Evolutionary conservation across 2,329 filamentous ascomycete species (phyloP), one percentile per base, ranked within the genome.

Genomic region (Fusarium clavum): DNA sequence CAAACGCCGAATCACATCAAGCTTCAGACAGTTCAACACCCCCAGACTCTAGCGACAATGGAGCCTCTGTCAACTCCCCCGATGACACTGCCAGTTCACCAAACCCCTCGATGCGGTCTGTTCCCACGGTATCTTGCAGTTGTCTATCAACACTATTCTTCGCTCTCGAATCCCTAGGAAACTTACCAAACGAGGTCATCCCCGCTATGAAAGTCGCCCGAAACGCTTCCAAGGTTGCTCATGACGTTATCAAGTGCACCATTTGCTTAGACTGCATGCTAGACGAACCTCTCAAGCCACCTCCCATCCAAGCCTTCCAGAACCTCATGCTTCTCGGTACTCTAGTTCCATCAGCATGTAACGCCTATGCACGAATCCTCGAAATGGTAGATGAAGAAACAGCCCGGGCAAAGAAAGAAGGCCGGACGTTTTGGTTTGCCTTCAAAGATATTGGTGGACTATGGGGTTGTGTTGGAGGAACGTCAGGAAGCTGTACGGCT

Each of bases 241-340:
- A 88, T 74, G 79, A 85, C 40, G 82, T 84, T 20, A 81, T 88
- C 52, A 80, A 82, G 67, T 90, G 88, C 73, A 74, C 79, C 2
- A 69, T 77, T 18, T 90, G 88, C 78, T 83, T 82, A 53, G 77
- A 80, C 25, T 76, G 79, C 34, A 58, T 80, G 32, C 47, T 81
- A 18, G 73, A 79, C 10, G 79, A 83, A 8, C 70, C 77, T 2
- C 69, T 70, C 27, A 68, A 77, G 30, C 75, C 79, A 2, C 79
- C 81, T 2, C 80, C 83, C 24, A 82, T 88, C 53, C 83, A 86
- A 54, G 71, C 81, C 30, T 86, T 88, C 65, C 88, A 90, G 74
- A 89, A 83, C 73, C 81, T 85, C 52, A 89, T 90, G 87, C 81
- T 88, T 55, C 79, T 90, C 6, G 86, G 83, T 9, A 84, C 87